These are phyloP conservation scores for Hypomontagnella submonticulosa DNA, from an alignment of 495 filamentous ascomycete species.

Conservation along the genomic window DNA sequence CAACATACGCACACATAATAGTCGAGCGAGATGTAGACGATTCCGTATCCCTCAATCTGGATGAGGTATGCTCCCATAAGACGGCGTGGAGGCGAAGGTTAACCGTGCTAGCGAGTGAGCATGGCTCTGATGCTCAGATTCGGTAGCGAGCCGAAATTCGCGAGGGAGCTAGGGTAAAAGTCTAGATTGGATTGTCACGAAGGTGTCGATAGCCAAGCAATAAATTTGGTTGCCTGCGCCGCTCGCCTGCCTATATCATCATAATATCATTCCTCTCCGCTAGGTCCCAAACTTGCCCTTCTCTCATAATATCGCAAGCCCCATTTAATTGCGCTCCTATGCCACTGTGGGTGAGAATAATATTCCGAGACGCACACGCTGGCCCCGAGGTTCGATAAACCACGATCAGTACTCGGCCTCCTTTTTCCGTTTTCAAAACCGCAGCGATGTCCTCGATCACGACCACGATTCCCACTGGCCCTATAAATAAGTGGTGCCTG, in stretches of 20 bases:
- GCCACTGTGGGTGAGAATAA: neutral
- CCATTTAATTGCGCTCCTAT: neutral
- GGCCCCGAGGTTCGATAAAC: too few species aligned
- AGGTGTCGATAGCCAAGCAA: slow-evolving; percentile 22
- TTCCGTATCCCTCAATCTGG: neutral
- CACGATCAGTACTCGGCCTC: too few species aligned
- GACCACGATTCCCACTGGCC: slow-evolving; percentile 25
- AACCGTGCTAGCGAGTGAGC: neutral
- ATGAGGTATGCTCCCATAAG: neutral
- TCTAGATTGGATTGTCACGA: slow-evolving; percentile 12
- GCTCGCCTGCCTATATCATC: slow-evolving; percentile 10
- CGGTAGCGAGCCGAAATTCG: slow-evolving; percentile 24
- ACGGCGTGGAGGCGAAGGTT: too few species aligned
- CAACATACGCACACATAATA: too few species aligned
- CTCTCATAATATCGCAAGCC: slow-evolving; percentile 1
- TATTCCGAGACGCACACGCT: too few species aligned
- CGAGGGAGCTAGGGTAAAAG: slow-evolving; percentile 10
- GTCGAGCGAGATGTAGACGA: neutral
- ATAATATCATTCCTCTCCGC: neutral
- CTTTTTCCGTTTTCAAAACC: too few species aligned
- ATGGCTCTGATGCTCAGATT: slow-evolving; percentile 6
- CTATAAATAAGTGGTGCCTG: slow-evolving; percentile 28
- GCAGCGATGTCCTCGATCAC: slow-evolving; percentile 27
- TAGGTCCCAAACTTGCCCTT: neutral
- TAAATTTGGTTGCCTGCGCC: slow-evolving; percentile 2